Evolutionary conservation across 495 filamentous ascomycete genomes (phyloP), one percentile per base, ranked within the genome.

Genomic region (Lophiostoma macrostomum): DNA sequence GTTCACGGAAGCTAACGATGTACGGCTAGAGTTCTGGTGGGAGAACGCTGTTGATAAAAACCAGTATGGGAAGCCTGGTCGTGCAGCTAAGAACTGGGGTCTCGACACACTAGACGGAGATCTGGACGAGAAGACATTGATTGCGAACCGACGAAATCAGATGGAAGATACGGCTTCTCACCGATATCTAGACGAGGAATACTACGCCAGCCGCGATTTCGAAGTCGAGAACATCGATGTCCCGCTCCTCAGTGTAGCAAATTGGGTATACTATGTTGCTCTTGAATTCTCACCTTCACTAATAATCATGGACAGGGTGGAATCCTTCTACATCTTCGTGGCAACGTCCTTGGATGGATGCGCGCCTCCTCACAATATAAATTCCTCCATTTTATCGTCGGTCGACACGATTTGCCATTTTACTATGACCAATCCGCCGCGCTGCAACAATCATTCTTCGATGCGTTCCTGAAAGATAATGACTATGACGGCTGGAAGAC

Each of bases 21-120:
- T n/a, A n/a, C n/a, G n/a, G n/a, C n/a, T n/a, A n/a, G n/a, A 72
- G 30, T 77, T 80, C 50, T 85, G 81, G 81, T 85, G 82, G 82
- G 71, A 82, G 62, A 71, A 80, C 0, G 81, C 85, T 64, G 80
- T 85, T 2, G 56, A 79, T 13, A 61, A 65, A 7, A 84, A 85
- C 57, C 84, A 87, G 67, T 87, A 87, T 55, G 82, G 84, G 0
- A 58, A 66, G n/a, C 63, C 71, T 0, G 71, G 71, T 2, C 63
- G 74, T 18, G 66, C 61, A 1, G 73, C 65, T 13, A 58, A 67
- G 18, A 69, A 73, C 30, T 73, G 67, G 58, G 71, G 71, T 25
- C 70, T 71, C 38, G 80, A 85, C 62, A 85, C 81, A 0, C 73
- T 84, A 44, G 82, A 76, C 48, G 77, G 73, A 13, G 69, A 74